Conservation (phyloP, 495 filamentous ascomycete species). For the Choiromyces venosus region DNA sequence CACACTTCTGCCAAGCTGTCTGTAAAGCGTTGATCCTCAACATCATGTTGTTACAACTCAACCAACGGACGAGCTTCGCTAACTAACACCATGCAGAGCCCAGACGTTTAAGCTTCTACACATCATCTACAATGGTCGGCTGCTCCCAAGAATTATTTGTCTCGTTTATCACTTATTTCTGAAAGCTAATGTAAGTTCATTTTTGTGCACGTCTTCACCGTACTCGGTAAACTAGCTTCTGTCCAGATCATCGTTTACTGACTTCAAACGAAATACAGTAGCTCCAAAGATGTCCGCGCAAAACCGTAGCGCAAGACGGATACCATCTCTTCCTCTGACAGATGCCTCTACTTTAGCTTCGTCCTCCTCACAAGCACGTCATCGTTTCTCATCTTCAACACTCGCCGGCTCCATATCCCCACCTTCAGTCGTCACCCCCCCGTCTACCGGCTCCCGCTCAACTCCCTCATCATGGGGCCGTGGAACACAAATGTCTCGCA, state of each 20-base stretch:
- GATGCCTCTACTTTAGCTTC: conserved; percentile 24
- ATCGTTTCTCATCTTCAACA: conserved; percentile 24
- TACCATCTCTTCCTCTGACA: conserved; percentile 31
- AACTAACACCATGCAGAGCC: neutral
- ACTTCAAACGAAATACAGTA: conserved; percentile 2
- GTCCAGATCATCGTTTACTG: neutral
- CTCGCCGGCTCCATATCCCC: conserved; percentile 19
- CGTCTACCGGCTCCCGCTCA: conserved; percentile 19
- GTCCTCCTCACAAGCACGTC: conserved; percentile 20
- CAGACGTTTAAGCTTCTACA: neutral
- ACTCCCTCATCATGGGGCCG: conserved; percentile 23
- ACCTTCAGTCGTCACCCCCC: conserved; percentile 8
- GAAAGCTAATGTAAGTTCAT: neutral
- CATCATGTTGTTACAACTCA: neutral
- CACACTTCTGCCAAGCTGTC: neutral
- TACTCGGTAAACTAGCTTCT: conserved; percentile 8
- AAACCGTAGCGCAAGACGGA: conserved; percentile 24
- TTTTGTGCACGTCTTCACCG: conserved; percentile 1
- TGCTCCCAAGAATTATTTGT: neutral
- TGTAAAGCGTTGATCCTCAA: neutral
- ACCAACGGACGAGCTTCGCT: neutral
- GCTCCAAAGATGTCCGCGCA: conserved; percentile 24
- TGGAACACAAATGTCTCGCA: conserved; percentile 11
- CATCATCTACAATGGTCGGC: neutral
- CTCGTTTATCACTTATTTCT: neutral